These are phyloP conservation scores for Xylaria sp. DNA, from an alignment of 2,329 filamentous ascomycete species.

Conservation along the genomic window DNA sequence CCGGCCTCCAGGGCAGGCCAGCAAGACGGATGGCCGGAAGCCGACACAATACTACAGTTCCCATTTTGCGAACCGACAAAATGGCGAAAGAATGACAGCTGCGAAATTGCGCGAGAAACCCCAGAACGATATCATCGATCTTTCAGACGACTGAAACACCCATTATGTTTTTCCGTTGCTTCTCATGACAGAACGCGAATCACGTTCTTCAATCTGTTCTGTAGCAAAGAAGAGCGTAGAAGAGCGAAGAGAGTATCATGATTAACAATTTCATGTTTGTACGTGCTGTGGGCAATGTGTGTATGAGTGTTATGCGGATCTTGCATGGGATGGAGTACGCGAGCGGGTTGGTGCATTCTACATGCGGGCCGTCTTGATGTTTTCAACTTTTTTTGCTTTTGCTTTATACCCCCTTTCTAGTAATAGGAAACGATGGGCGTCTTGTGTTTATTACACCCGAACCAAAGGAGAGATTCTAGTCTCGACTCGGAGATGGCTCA, in stretches of 20 bases:
- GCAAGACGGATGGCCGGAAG: slow-evolving; percentile 12
- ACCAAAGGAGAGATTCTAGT: background rate
- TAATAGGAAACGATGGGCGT: slow-evolving; percentile 16
- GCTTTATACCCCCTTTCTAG: slow-evolving; percentile 41
- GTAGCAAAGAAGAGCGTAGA: background rate
- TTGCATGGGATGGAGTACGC: slow-evolving; percentile 41
- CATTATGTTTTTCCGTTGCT: background rate
- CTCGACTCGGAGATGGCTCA: background rate
- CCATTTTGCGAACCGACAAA: slow-evolving; percentile 24
- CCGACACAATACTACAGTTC: slow-evolving; percentile 17
- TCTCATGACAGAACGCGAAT: background rate
- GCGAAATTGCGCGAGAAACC: slow-evolving; percentile 22
- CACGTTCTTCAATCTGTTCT: background rate
- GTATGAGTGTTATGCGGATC: slow-evolving; percentile 11
- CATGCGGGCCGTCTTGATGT: background rate
- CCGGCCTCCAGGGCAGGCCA: background rate
- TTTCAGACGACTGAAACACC: slow-evolving; percentile 25
- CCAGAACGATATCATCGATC: slow-evolving; percentile 28
- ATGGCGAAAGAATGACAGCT: slow-evolving; percentile 24
- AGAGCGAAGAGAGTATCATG: background rate
- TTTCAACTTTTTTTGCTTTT: slow-evolving; percentile 27
- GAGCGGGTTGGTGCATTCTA: slow-evolving; percentile 25
- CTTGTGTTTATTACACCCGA: slow-evolving; percentile 1
- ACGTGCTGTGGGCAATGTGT: slow-evolving; percentile 20
- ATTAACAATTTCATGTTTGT: slow-evolving; percentile 16